A percentile compares a stretch with the other conserved stretches of the same genome.
Conservation (phyloP, 2,329 filamentous ascomycete genomes). For the Diaporthe vexans region DNA sequence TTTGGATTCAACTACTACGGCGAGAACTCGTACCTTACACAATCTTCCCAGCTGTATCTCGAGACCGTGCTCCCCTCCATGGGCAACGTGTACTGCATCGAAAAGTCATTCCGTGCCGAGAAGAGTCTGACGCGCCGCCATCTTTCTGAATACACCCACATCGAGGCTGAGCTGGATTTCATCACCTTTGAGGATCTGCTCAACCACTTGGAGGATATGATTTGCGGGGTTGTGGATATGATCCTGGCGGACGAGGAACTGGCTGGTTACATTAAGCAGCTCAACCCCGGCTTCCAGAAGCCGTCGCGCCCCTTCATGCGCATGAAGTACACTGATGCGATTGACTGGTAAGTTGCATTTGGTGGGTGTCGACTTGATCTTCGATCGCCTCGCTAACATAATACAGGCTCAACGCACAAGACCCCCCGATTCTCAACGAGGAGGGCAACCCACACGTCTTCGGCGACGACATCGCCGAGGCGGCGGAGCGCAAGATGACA, state of each 20-base stretch:
- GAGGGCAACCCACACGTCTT: constrained; percentile 91
- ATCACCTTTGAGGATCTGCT: constrained; percentile 94
- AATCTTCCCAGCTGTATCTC: constrained; percentile 97
- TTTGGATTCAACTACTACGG: constrained; percentile 78
- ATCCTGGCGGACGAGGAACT: constrained; percentile 81
- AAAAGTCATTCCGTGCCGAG: constrained; percentile 98
- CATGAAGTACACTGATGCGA: constrained; percentile 81
- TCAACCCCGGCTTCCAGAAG: constrained; percentile 91
- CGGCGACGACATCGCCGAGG: constrained; percentile 98
- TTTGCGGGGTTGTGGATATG: constrained; percentile 87
- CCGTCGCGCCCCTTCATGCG: constrained; percentile 90
- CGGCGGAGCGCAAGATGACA: constrained; percentile 96
- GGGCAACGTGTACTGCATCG: constrained; percentile 97
- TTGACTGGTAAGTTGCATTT: constrained; percentile 39
- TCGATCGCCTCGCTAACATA: neutral
- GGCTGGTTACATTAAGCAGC: constrained; percentile 80
- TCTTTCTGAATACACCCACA: constrained; percentile 95
- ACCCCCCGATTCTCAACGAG: constrained; percentile 86
- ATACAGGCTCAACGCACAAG: constrained; percentile 89
- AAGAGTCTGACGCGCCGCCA: constrained; percentile 96
- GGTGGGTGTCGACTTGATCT: neutral
- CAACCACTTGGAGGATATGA: constrained; percentile 85
- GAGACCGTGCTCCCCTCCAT: constrained; percentile 93
- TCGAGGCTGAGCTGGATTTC: constrained; percentile 97
- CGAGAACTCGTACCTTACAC: constrained; percentile 91